Evolutionary conservation across 108 stramenopile species (phyloP).

Genomic region (Epithemia pelagica): DNA sequence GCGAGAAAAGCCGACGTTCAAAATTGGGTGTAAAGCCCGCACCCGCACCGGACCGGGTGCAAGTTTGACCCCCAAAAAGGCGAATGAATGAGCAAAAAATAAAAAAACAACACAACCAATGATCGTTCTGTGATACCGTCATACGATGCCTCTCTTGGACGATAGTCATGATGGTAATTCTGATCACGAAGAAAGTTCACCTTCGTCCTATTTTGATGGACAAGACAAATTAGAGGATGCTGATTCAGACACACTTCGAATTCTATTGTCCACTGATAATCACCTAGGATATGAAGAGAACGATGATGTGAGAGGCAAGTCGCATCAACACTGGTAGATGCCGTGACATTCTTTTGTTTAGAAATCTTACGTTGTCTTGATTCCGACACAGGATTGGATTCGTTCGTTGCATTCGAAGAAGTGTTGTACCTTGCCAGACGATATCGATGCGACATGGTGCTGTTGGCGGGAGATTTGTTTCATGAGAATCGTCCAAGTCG

Average conservation of each 20-base stretch:
- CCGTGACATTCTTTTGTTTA: not conserved
- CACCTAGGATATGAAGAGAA: constrained; percentile 91
- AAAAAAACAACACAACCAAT: too few species aligned
- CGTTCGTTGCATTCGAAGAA: constrained; percentile 95
- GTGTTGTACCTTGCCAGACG: constrained; percentile 70
- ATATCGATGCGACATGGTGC: constrained; percentile 75
- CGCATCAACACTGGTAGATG: not conserved
- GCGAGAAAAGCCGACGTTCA: too few species aligned
- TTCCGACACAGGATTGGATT: constrained; percentile 71
- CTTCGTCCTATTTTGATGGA: not conserved
- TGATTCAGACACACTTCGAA: constrained; percentile 69
- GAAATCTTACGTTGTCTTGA: not conserved
- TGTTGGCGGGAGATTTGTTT: constrained; percentile 94
- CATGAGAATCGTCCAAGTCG: constrained; percentile 96
- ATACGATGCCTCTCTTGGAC: not conserved
- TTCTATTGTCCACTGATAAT: constrained; percentile 93
- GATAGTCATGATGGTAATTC: not conserved
- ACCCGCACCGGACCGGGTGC: too few species aligned
- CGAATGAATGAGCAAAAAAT: too few species aligned
- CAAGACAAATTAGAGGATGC: constrained; percentile 13
- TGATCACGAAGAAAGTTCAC: not conserved
- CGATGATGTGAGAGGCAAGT: constrained; percentile 82
- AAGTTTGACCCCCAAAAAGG: too few species aligned
- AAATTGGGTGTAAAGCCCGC: too few species aligned
- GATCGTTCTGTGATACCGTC: too few species aligned